Base-by-base conservation (phyloP, 2,329 filamentous ascomycete species). In the Zarea fungicola region DNA sequence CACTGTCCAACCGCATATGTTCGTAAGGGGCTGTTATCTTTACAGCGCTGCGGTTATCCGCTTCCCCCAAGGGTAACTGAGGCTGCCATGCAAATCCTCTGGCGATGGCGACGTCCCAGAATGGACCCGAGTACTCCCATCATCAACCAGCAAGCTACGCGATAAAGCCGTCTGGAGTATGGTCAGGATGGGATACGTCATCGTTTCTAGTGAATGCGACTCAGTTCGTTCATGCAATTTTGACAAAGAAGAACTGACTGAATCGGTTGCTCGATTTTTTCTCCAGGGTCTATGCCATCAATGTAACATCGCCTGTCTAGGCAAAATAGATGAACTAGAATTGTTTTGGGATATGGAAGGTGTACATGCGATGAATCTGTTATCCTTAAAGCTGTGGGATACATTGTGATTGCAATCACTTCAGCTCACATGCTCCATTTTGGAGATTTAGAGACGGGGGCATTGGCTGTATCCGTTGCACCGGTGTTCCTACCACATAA, bases 1-100 rank as follows among this genome's bases (percentile, higher is more conserved):
- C n/a, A n/a, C n/a, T n/a, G n/a, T 41, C 25, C 23, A 37, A 42
- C 18, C 11, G 22, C 9, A 35, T 16, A 26, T 21, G 36, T 37
- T 26, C 16, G 29, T 49, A 18, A 49, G 29, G 36, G 31, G 18
- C n/a, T 34, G 34, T 60, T 55, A 45, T 63, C 62, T 25, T 62
- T 60, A 42, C 67, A 64, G 5, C 65, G 64, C 51, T 69, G 65
- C 28, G 64, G 49, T 1, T 65, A 65, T 31, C 60, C 65, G 52
- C 62, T 58, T 25, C 61, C 63, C 66, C 66, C 66, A 69, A 2
- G 67, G 66, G 22, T 59, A 67, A 49, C 65, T 63, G 14, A 62
- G 58, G 25, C 64, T 62, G 2, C 56, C 54, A 6, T 65, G 61
- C 26, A 65, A 49, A 8, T 51, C 49, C 29, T 43, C 52, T 32